A percentile compares a stretch with the other conserved stretches of the same genome.
phyloP scores from a whole-genome alignment of 2,329 filamentous ascomycete genomes.

The Blumeria hordei region DNA sequence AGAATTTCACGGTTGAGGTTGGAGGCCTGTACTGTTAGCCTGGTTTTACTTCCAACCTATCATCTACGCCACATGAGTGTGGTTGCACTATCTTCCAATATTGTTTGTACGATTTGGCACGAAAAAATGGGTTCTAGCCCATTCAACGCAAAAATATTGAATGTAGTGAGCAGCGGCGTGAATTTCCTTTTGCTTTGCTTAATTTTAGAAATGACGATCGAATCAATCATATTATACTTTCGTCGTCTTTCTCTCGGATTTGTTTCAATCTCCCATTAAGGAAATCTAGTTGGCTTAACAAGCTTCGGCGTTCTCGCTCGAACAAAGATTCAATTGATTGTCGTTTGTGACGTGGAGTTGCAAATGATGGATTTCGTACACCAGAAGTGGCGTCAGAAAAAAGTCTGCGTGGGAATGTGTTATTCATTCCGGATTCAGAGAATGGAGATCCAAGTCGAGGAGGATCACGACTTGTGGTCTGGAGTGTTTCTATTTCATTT shows the following conservation, averaged over 20 bases:
- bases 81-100: not conserved
- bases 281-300: constrained; percentile 10
- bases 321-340: constrained; percentile 14
- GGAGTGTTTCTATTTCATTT: constrained; percentile 10
- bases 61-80: not conserved
- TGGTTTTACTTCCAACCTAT: not conserved
- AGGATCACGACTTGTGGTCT: constrained; percentile 11
- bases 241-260: constrained; percentile 10
- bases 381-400: constrained; percentile 16
- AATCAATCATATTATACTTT: not conserved
- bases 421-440: constrained; percentile 23
- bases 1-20: not conserved
- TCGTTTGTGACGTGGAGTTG: constrained; percentile 27
- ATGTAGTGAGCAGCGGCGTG: not conserved
- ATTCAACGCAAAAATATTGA: not conserved
- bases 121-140: not conserved
- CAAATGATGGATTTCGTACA: constrained; percentile 24
- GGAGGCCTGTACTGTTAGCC: not conserved
- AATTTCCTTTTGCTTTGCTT: not conserved
- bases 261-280: constrained; percentile 11
- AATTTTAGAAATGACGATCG: not conserved
- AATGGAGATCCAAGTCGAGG: constrained; percentile 34
- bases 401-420: constrained; percentile 35
- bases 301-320: constrained; percentile 8
- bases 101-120: not conserved